phyloP scores from a whole-genome alignment of 345 rosid species.

The Eucalyptus coolabah region DNA sequence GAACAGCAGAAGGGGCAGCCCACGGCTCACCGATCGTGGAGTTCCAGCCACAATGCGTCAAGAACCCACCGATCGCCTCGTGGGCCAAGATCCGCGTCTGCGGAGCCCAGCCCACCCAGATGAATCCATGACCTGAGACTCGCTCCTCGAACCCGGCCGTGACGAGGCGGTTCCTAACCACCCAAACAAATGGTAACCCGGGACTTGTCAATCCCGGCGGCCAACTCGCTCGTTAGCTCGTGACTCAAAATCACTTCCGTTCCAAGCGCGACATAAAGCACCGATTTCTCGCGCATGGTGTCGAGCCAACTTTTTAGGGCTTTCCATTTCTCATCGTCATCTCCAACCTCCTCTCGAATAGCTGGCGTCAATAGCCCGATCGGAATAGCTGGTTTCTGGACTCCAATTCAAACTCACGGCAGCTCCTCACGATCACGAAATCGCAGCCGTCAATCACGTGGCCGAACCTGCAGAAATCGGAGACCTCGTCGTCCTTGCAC shows the following conservation, averaged over 20 bases:
- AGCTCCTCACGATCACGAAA: not conserved
- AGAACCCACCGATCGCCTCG: conserved; percentile 2
- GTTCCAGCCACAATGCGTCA: conserved; percentile 8
- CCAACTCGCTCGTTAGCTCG: conserved; percentile 1
- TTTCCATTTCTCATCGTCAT: not conserved
- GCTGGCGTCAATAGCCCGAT: not conserved
- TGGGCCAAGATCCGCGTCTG: not conserved
- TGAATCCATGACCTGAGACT: not conserved
- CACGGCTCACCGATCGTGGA: not conserved
- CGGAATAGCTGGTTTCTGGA: not conserved
- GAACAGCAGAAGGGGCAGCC: no score
- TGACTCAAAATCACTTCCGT: not conserved
- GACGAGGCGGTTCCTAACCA: not conserved
- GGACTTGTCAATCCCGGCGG: not conserved
- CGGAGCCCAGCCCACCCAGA: conserved; percentile 2
- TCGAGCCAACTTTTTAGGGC: not conserved
- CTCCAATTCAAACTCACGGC: not conserved
- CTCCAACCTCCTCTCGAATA: not conserved
- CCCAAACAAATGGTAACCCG: conserved; percentile 5
- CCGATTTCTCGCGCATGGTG: not conserved
- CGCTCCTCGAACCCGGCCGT: not conserved
- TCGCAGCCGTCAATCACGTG: not conserved
- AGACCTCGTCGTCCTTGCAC: not conserved
- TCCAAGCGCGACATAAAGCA: not conserved
- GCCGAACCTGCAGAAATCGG: not conserved